A percentile compares a stretch with the other conserved stretches of the same genome.
Evolutionary conservation across 2,329 filamentous ascomycete species (phyloP).

Genomic region (Aspergillus pseudotamarii): DNA sequence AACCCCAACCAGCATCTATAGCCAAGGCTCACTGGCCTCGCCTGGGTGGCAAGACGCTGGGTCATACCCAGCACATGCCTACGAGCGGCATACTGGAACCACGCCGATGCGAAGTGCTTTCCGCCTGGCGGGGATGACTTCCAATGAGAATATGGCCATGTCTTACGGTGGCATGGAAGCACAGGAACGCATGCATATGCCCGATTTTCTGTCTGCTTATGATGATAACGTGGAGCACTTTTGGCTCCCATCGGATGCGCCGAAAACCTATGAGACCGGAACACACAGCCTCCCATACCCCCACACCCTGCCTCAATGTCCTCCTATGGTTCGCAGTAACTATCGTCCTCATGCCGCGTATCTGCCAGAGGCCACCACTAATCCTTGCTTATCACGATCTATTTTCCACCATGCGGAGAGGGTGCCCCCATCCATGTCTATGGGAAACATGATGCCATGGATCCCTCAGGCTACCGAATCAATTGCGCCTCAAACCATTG

Average conservation of each 20-base stretch:
- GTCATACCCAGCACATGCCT: slow-evolving; percentile 31
- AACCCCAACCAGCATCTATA: slow-evolving; percentile 43
- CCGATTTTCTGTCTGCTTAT: slow-evolving; percentile 41
- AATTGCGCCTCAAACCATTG: slow-evolving; percentile 40
- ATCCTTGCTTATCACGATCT: slow-evolving; percentile 42
- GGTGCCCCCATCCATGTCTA: slow-evolving; percentile 37
- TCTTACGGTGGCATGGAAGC: slow-evolving; percentile 37
- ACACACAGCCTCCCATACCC: slow-evolving; percentile 34
- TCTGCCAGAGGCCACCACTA: slow-evolving; percentile 42
- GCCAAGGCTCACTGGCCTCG: slow-evolving; percentile 40
- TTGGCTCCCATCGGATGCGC: slow-evolving; percentile 39
- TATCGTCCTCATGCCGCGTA: slow-evolving; percentile 38
- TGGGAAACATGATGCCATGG: slow-evolving; percentile 42
- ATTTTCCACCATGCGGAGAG: slow-evolving; percentile 43
- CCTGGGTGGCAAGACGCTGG: slow-evolving; percentile 39
- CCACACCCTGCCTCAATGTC: slow-evolving; percentile 38
- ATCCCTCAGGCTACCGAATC: slow-evolving; percentile 35
- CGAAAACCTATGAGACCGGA: slow-evolving; percentile 39
- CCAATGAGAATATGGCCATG: slow-evolving; percentile 35
- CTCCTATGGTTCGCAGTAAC: slow-evolving; percentile 37
- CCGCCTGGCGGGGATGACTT: slow-evolving; percentile 38
- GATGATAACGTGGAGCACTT: slow-evolving; percentile 43
- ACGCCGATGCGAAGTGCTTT: slow-evolving; percentile 41
- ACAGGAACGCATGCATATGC: slow-evolving; percentile 37
- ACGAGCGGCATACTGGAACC: slow-evolving; percentile 31